These are phyloP conservation scores for Penicillium aurantiogriseum DNA, from an alignment of 2,329 filamentous ascomycete species.

Conservation along the genomic window DNA sequence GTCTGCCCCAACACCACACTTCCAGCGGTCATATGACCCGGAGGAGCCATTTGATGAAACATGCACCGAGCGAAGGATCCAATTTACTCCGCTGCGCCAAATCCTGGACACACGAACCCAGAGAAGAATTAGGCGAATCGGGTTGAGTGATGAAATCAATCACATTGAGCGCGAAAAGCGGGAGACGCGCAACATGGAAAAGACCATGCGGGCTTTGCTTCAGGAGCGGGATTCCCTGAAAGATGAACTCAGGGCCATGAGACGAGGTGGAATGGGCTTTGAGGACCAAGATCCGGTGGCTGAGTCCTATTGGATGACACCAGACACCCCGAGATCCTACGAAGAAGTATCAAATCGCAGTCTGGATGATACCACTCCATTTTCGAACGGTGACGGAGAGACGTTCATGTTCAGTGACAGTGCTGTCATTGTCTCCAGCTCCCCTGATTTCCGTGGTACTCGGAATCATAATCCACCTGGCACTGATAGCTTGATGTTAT, in stretches of 20 bases:
- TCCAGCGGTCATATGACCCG: constrained; percentile 23
- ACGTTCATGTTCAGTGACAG: constrained; percentile 34
- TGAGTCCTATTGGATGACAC: constrained; percentile 18
- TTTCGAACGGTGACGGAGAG: constrained; percentile 17
- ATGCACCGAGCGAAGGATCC: constrained; percentile 34
- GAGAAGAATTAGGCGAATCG: constrained; percentile 45
- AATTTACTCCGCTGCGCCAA: constrained; percentile 47
- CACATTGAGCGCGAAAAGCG: constrained; percentile 43
- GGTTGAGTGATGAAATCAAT: constrained; percentile 50
- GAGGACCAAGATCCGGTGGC: constrained; percentile 12
- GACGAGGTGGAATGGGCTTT: constrained; percentile 7
- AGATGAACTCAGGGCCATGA: constrained; percentile 27
- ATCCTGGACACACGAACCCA: constrained; percentile 44
- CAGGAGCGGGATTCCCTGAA: constrained; percentile 31
- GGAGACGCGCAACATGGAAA: constrained; percentile 26
- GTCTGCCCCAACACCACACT: constrained; percentile 35
- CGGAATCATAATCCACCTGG: constrained; percentile 7
- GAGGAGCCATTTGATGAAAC: constrained; percentile 19
- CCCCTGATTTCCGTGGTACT: constrained; percentile 30
- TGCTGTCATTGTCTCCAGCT: constrained; percentile 32
- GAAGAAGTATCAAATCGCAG: constrained; percentile 18
- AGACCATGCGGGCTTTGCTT: constrained; percentile 24
- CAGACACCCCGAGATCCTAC: constrained; percentile 20
- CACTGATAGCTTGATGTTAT: constrained; percentile 21
- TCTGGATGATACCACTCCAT: constrained; percentile 1